A percentile compares a stretch with the other conserved stretches of the same genome.
Evolutionary conservation across 1,284 basidiomycete species (phyloP).

Genomic region (Marasmius fiardii): DNA sequence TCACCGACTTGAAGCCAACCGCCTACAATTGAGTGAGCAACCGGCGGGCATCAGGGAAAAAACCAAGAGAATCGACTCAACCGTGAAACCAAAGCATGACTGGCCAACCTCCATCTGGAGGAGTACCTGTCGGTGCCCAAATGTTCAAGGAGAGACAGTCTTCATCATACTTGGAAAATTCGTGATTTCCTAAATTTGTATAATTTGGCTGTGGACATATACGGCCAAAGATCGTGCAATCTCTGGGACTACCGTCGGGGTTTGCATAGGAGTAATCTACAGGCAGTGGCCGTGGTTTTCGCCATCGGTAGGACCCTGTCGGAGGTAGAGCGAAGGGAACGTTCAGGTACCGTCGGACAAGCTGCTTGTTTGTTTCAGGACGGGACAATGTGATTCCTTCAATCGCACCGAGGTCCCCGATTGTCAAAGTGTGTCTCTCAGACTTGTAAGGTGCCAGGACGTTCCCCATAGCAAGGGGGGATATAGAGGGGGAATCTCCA

Average conservation of each 20-base stretch:
- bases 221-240: slow-evolving; percentile 13
- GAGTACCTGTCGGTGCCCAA: slow-evolving; percentile 10
- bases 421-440: background rate
- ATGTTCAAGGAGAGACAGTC: slow-evolving; percentile 13
- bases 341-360: slow-evolving; percentile 11
- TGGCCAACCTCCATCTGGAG: slow-evolving; percentile 15
- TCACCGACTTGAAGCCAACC: slow-evolving; percentile 15
- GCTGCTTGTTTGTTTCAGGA: slow-evolving; percentile 7
- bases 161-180: slow-evolving; percentile 10
- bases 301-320: slow-evolving; percentile 12
- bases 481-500: too few relatives aligned
- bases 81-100: slow-evolving; percentile 17
- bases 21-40: slow-evolving; percentile 1
- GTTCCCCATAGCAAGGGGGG: slow-evolving; percentile 12
- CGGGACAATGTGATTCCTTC: slow-evolving; percentile 11
- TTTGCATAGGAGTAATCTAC: slow-evolving; percentile 3
- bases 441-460: slow-evolving; percentile 11
- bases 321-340: slow-evolving; percentile 14
- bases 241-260: slow-evolving; percentile 6
- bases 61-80: background rate
- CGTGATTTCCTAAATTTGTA: slow-evolving; percentile 11
- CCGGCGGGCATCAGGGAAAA: background rate
- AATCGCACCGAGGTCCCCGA: slow-evolving; percentile 10
- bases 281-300: slow-evolving; percentile 13
- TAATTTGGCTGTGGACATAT: slow-evolving; percentile 15